A percentile compares a stretch with the other conserved stretches of the same genome.
Evolutionary conservation across 2,329 filamentous ascomycete species (phyloP).

Genomic region (Xylariaceae sp.): DNA sequence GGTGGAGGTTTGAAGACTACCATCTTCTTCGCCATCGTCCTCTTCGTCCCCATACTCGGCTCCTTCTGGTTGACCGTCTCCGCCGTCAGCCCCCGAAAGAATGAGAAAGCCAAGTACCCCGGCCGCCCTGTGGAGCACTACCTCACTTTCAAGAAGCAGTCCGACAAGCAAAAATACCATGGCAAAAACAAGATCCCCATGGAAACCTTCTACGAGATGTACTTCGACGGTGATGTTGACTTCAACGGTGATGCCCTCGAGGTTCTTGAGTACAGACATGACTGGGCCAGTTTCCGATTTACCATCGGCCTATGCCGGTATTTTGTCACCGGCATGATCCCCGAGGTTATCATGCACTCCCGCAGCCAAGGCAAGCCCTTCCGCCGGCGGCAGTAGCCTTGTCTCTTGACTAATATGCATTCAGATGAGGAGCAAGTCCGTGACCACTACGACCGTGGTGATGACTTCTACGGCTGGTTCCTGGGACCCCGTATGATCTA

Average conservation of each 20-base stretch:
- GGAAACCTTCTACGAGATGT: constrained; percentile 97
- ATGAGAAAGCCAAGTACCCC: constrained; percentile 85
- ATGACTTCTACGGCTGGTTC: constrained; percentile 99
- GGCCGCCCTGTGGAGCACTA: constrained; percentile 90
- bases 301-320: constrained; percentile 82
- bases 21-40: constrained; percentile 80
- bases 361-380: constrained; percentile 69
- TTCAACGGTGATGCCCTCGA: constrained; percentile 94
- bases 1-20: constrained; percentile 84
- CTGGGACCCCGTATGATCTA: constrained; percentile 98
- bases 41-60: constrained; percentile 74
- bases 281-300: constrained; percentile 95
- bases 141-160: constrained; percentile 72
- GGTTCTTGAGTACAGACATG: constrained; percentile 87
- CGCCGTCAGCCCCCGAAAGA: constrained; percentile 79
- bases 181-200: constrained; percentile 81
- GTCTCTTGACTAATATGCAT: constrained; percentile 10
- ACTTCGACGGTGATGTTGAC: constrained; percentile 91
- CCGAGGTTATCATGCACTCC: constrained; percentile 89
- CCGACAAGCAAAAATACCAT: constrained; percentile 63
- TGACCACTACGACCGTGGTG: constrained; percentile 95
- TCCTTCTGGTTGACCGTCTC: constrained; percentile 81
- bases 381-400: not conserved
- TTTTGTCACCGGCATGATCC: constrained; percentile 83
- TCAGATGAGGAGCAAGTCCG: constrained; percentile 95